phyloP scores from a whole-genome alignment of 2,329 filamentous ascomycete species.

The Microcera coccophila region DNA sequence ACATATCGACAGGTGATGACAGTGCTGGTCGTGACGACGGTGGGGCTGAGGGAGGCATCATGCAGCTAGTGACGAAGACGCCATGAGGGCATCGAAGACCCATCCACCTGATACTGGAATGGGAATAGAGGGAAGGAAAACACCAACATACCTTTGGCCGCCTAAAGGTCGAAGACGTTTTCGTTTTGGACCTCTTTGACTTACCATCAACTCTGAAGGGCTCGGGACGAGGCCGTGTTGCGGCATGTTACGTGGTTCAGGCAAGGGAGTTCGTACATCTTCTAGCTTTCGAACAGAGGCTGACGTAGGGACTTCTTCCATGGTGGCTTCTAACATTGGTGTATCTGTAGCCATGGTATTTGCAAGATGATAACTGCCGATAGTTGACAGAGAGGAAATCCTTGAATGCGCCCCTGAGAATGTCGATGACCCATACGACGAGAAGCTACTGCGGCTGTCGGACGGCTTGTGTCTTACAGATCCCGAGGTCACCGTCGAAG shows the following conservation, averaged over 20 bases:
- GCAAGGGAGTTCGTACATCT: not conserved
- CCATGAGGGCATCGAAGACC: no score
- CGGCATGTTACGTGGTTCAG: not conserved
- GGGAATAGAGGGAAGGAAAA: not conserved
- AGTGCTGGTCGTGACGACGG: not conserved
- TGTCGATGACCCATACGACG: constrained; percentile 46
- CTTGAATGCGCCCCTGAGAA: constrained; percentile 48
- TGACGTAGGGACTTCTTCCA: constrained; percentile 23
- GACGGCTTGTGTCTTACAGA: constrained; percentile 34
- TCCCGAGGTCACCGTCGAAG: constrained; percentile 3
- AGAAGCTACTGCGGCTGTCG: constrained; percentile 51
- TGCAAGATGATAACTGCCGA: constrained; percentile 39
- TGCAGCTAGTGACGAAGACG: no score
- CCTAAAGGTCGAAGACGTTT: constrained; percentile 22
- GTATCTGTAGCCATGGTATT: constrained; percentile 35
- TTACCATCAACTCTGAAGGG: constrained; percentile 16
- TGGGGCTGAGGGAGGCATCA: no score
- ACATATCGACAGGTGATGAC: not conserved
- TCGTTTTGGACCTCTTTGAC: constrained; percentile 15
- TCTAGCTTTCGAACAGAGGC: constrained; percentile 8
- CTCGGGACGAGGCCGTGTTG: not conserved
- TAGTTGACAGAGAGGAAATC: constrained; percentile 51
- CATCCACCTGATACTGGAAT: no score
- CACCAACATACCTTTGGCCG: constrained; percentile 19
- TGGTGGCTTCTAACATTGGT: constrained; percentile 35